Percentiles rank a stretch among this genome's conserved stretches.
phyloP scores from a whole-genome alignment of 2,329 filamentous ascomycete genomes.

The Aspergillus flavus region DNA sequence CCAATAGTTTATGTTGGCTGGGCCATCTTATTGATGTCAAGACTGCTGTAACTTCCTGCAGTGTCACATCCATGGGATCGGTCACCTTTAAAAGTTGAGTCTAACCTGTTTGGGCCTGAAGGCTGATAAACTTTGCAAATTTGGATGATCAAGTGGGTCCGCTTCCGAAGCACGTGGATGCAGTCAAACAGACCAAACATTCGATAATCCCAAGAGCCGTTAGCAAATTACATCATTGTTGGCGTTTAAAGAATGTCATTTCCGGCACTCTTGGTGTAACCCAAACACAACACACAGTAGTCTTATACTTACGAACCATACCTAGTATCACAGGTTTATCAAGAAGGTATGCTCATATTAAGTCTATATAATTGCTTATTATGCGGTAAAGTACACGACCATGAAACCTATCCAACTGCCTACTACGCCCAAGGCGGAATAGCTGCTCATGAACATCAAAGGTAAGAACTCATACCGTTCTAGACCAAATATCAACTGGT shows the following conservation, averaged over 20 bases:
- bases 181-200: constrained; percentile 21
- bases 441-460: constrained; percentile 95
- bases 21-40: background rate
- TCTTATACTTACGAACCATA: background rate
- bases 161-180: constrained; percentile 21
- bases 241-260: background rate
- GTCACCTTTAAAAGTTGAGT: constrained; percentile 17
- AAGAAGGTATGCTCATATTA: background rate
- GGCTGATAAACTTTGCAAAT: constrained; percentile 24
- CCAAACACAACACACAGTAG: background rate
- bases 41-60: constrained; percentile 10
- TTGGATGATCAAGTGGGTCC: constrained; percentile 24
- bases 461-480: constrained; percentile 80
- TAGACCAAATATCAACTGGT: constrained; percentile 79
- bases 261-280: too few relatives aligned
- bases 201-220: background rate
- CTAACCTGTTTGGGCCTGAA: constrained; percentile 16
- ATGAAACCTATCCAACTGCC: constrained; percentile 95
- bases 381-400: constrained; percentile 79
- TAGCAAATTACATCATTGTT: constrained; percentile 22
- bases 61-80: constrained; percentile 20
- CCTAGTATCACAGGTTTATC: background rate
- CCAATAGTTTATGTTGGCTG: background rate
- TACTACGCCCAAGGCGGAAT: constrained; percentile 90
- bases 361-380: constrained; percentile 10